These are phyloP conservation scores for Salix viminalis DNA, from an alignment of 345 rosid species.

Conservation along the genomic window DNA sequence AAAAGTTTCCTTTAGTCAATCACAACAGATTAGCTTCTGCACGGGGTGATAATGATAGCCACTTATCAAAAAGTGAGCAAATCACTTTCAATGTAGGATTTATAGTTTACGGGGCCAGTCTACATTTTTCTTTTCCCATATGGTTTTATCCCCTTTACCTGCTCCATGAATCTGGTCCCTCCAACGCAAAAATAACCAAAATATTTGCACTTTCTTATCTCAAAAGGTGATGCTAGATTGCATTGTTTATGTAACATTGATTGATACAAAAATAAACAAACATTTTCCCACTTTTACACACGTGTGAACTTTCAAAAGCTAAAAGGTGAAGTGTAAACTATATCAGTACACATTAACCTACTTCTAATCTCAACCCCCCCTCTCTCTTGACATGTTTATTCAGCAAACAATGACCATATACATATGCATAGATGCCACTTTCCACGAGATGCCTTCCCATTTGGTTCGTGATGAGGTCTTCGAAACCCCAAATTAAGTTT, in stretches of 20 bases:
- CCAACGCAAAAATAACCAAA: neutral
- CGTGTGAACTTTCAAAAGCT: slow-evolving; percentile 11
- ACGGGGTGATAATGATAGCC: neutral
- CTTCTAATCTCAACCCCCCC: slow-evolving; percentile 5
- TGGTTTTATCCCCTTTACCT: neutral
- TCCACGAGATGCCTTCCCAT: slow-evolving; percentile 8
- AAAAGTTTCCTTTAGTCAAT: neutral
- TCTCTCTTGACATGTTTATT: slow-evolving; percentile 16
- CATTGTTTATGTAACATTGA: neutral
- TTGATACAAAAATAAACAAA: slow-evolving; percentile 8
- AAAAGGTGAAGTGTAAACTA: neutral
- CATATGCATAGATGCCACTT: slow-evolving; percentile 14
- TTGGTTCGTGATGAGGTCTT: slow-evolving; percentile 4
- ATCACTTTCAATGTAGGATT: neutral
- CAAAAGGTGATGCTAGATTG: slow-evolving; percentile 10
- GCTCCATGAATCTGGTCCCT: neutral
- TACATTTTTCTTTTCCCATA: neutral
- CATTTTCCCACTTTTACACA: slow-evolving; percentile 26
- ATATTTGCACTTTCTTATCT: neutral
- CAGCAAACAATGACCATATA: slow-evolving; percentile 29
- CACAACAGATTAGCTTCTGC: neutral
- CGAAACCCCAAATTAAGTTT: slow-evolving; percentile 9
- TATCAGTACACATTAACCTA: slow-evolving; percentile 12
- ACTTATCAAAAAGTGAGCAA: neutral
- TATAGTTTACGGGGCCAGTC: neutral